Base-by-base conservation (phyloP, 352 stramenopile genomes). In the Thraustotheca clavata region DNA sequence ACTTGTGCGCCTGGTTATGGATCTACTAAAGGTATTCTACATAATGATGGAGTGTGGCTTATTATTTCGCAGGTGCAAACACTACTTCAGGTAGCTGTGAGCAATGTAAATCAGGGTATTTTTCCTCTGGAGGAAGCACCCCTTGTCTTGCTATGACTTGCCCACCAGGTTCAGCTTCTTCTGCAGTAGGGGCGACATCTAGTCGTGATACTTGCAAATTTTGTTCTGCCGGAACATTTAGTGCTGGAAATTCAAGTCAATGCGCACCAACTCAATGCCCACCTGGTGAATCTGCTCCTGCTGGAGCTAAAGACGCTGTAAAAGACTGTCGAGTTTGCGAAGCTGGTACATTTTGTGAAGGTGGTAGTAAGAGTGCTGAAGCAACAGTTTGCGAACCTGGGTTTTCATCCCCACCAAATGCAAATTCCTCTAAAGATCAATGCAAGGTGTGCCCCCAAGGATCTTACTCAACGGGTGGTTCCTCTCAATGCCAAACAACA, bases 361-460 rank as follows among this genome's bases (percentile, higher is more conserved):
- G 73, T 12, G 72, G 63, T 14, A 31, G 47, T 22, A 57, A 62
- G n/a, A 41, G 68, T 31, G 76, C 71, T 49, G 36, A 69, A 9
- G 59, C 69, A 1, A 80, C 73, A 27, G 69, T 48, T 3, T 83
- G 75, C 35, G 34, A 65, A 3, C 63, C 73, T 18, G 75, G 75
- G 40, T 72, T 69, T 20, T 69, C 75, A 24, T 80, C 73, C 1
- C 75, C 75, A 8, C 68, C 67, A 20, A 71, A 74, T 0, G 75
- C 73, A 11, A 70, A 79, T 39, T 69, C 73, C 11, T 55, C 65
- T 26, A 71, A 76, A 62, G 69, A 72, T 49, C 71, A 79, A 62
- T 83, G 75, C 49, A 67, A 63, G 0, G 55, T 72, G 12, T 83
- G 75, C 54, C 29, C 62, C 29, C 67, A 73, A 18, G 75, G 75